Evolutionary conservation across 2,329 filamentous ascomycete genomes (phyloP), one percentile per base, ranked within the genome.

Genomic region (Aspergillus novofumigatus): DNA sequence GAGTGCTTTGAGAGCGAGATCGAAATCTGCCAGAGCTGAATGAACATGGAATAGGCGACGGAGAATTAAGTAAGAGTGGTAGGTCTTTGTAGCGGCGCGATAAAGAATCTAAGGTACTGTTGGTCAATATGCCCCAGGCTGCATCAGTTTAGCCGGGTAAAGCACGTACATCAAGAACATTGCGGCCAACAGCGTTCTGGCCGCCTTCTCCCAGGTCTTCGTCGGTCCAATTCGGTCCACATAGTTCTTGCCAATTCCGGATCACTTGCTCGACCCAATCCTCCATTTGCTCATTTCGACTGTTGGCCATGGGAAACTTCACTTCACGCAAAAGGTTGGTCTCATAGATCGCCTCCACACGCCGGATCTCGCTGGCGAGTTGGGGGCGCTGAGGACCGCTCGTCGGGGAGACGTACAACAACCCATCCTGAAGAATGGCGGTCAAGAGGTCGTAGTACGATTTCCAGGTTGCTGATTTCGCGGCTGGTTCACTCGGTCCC

Each of bases 41-140:
- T 99, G 94, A 1, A 96, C 88, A 10, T 86, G 88, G 70, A 97
- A 97, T 0, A 99, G 81, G 66, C 92, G 85, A 57, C 93, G 84
- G 29, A 99, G 78, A 60, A 97, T 90, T 9, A 91, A 80, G 1
- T 93, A 96, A 1, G 94, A 99, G 74, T 99, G 94, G 69, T 94
- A 99, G 0, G 92, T 96, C 73, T 94, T 96, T 9, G 89, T 91
- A 7, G 93, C 91, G 23, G 92, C 91, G 42, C 89, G 88, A 73
- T 97, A 99, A 6, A 99, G 81, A 28, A 92, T 90, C 72, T 94
- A 55, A 41, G 17, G 47, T 53, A 32, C 58, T 42, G n/a, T 52
- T 38, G 20, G 52, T 70, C 50, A 70, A 62, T 51, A 21, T 44
- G 38, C 7, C 25, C 35, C 20, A 25, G 9, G 17, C 32, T 3